phyloP scores from a whole-genome alignment of 306 rosid species.

The Psophocarpus tetragonolobus region DNA sequence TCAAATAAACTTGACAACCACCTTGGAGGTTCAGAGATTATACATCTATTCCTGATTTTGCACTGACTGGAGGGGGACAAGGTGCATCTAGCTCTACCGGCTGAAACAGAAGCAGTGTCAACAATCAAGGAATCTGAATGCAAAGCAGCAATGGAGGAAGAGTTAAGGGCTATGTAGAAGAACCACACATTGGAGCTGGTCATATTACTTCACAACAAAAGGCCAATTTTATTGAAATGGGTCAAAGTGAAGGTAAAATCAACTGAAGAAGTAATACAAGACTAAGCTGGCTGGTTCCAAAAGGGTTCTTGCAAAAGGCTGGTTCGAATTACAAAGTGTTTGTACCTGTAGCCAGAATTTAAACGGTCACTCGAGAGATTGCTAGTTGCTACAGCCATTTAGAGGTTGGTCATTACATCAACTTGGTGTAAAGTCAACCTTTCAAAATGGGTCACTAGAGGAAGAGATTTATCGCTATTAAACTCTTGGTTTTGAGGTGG shows the following conservation, averaged over 20 bases:
- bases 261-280: background rate
- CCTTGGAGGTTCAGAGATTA: background rate
- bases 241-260: background rate
- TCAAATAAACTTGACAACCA: background rate
- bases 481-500: too few species aligned
- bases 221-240: background rate
- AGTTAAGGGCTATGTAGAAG: background rate
- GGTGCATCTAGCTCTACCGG: background rate
- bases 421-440: too few species aligned
- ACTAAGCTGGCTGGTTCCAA: background rate
- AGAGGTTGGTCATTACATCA: too few species aligned
- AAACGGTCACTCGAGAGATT: background rate
- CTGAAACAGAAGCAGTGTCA: background rate
- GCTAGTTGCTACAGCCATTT: background rate
- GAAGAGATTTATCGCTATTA: too few species aligned
- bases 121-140: background rate
- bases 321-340: background rate
- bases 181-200: background rate
- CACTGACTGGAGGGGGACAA: background rate
- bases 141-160: background rate
- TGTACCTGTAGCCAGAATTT: background rate
- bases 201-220: background rate
- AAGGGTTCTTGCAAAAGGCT: background rate
- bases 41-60: background rate
- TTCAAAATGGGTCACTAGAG: too few species aligned